Percentiles rank a stretch among this genome's conserved stretches.
phyloP scores from a whole-genome alignment of 306 rosid species.

The Ammopiptanthus mongolicus region DNA sequence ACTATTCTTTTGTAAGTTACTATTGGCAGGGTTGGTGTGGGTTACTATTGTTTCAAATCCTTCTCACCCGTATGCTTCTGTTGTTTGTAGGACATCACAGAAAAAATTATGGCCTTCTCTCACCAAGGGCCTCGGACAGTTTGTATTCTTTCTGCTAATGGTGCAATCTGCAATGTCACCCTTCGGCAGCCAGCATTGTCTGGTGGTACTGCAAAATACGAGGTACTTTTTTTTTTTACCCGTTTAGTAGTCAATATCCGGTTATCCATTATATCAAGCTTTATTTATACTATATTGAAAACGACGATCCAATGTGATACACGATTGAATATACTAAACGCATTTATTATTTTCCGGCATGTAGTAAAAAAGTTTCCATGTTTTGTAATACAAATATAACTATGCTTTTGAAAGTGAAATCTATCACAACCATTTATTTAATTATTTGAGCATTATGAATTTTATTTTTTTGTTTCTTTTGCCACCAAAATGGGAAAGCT shows the following conservation, averaged over 20 bases:
- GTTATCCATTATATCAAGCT: neutral
- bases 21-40: neutral
- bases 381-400: neutral
- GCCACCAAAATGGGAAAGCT: neutral
- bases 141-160: constrained; percentile 86
- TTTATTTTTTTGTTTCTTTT: neutral
- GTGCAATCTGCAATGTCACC: constrained; percentile 66
- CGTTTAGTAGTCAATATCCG: neutral
- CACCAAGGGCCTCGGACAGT: constrained; percentile 88
- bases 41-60: neutral
- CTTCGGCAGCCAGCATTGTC: constrained; percentile 66
- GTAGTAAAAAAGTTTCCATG: neutral
- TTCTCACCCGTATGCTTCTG: constrained; percentile 15
- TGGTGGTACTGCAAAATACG: constrained; percentile 62
- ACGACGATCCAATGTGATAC: neutral
- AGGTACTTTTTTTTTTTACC: constrained; percentile 43
- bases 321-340: neutral
- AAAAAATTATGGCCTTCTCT: constrained; percentile 59
- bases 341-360: neutral
- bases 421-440: neutral
- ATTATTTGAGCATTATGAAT: neutral
- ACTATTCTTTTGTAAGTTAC: neutral
- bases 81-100: constrained; percentile 67
- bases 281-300: neutral
- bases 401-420: neutral